Conservation (phyloP, 2,329 filamentous ascomycete species). For the Coniella lustricola region DNA sequence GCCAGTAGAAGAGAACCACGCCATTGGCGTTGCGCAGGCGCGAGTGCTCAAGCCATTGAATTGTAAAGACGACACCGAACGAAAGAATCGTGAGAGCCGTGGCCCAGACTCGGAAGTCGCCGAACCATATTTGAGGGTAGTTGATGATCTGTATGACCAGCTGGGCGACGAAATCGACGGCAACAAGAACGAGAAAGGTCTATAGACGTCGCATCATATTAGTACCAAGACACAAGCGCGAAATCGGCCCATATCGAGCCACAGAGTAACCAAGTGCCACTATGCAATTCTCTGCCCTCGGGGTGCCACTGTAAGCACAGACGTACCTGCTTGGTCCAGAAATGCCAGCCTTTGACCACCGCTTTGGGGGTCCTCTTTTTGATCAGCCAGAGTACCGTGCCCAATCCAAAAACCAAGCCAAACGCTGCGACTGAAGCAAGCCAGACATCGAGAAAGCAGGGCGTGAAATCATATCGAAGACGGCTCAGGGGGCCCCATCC, state of each 20-base stretch:
- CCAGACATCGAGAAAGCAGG: conserved; percentile 93
- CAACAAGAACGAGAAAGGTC: conserved; percentile 58
- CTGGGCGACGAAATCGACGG: conserved; percentile 63
- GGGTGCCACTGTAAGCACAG: too few relatives aligned
- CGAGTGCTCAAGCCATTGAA: conserved; percentile 83
- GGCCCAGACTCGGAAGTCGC: conserved; percentile 83
- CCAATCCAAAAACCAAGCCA: conserved; percentile 69
- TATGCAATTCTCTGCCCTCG: too few relatives aligned
- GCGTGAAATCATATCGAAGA: conserved; percentile 86
- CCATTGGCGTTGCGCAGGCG: conserved; percentile 79
- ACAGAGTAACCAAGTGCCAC: too few relatives aligned
- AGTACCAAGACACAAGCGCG: conserved; percentile 7
- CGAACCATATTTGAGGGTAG: conserved; percentile 63
- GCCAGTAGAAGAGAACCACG: conserved; percentile 87
- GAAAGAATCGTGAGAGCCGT: conserved; percentile 66
- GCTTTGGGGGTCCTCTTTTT: conserved; percentile 58
- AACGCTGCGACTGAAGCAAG: conserved; percentile 70
- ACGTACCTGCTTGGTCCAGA: conserved; percentile 80
- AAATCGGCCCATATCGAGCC: not conserved
- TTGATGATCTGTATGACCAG: conserved; percentile 67
- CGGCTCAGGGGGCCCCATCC: conserved; percentile 94
- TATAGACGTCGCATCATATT: conserved; percentile 19
- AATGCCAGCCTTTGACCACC: conserved; percentile 80
- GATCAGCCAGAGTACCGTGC: conserved; percentile 74
- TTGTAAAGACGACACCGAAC: conserved; percentile 63